Evolutionary conservation across 805 yeast genomes (phyloP), one percentile per base, ranked within the genome.

Genomic region (Cyberlindnera americana): DNA sequence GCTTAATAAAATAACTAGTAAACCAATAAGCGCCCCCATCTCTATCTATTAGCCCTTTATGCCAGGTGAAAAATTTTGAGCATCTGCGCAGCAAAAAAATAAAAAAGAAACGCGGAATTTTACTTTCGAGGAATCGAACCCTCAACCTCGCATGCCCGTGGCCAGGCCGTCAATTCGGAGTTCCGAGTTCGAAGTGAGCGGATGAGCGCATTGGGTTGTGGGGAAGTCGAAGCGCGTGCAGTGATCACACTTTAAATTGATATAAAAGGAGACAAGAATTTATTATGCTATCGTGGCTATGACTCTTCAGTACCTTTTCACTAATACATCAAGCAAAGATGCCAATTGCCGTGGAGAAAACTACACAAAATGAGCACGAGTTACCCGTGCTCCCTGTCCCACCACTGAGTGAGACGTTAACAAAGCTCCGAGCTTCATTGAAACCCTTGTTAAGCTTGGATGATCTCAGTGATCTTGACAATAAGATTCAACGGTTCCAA

Each of bases 351-450:
- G 33, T 29, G 22, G 33, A 19, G 21, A 21, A 8, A 4, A 5
- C 17, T 30, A n/a, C 19, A 10, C 5, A 9, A 14, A 14, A 9
- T 8, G 38, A 35, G 19, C 12, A n/a, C 19, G 22, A 22, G 1
- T 60, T 83, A 16, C 86, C 88, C 1, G 60, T 58, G 25, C 63
- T 83, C 17, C 89, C 89, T 0, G 74, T 84, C 12, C 91, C 95
- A 0, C 60, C 67, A 11, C 53, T 83, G 5, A 42, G 59, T 2
- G 51, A 69, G 3, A 77, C 89, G 0, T 60, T 78, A 13, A 60
- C 59, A 17, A 82, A 80, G 51, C 59, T 82, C 12, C 60, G 78
- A 22, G 61, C 65, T 5, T 77, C 87, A 0, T 50, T 83, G 24
- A 71, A 76, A 50, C 91, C 91, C 0, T 57, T 84, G 38, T 60